Evolutionary conservation across 129 eudicot genomes (phyloP).

Genomic region (Daucus carota): DNA sequence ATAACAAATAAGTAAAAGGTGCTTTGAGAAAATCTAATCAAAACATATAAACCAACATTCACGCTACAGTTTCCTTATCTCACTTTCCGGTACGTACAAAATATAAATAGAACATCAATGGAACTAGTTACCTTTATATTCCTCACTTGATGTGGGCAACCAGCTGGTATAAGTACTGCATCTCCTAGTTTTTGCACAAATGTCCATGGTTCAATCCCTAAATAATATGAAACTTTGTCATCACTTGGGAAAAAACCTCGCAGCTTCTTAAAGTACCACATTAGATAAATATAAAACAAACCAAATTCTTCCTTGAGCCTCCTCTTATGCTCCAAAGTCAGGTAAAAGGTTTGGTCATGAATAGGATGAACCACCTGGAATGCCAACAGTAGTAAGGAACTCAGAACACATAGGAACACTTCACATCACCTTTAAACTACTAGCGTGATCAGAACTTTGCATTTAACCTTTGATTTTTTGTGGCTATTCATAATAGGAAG

Average conservation of each 20-base stretch:
- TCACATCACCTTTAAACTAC: neutral
- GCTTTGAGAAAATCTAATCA: neutral
- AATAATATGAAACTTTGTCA: neutral
- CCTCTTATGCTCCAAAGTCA: constrained; percentile 3
- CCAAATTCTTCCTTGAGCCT: constrained; percentile 5
- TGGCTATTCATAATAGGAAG: neutral
- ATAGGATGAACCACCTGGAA: constrained; percentile 7
- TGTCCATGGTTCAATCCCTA: constrained; percentile 8
- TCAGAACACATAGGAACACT: neutral
- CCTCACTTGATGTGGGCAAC: constrained; percentile 7
- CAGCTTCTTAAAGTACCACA: neutral
- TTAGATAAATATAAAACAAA: neutral
- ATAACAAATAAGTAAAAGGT: neutral
- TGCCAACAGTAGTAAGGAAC: neutral
- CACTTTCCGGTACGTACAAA: neutral
- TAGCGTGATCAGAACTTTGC: neutral
- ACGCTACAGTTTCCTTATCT: neutral
- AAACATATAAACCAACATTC: neutral
- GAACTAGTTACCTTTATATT: neutral
- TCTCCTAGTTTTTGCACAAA: constrained; percentile 7
- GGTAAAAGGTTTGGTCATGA: constrained; percentile 8
- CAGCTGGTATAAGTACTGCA: constrained; percentile 7
- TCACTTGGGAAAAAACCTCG: neutral
- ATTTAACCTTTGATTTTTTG: neutral
- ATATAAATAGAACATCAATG: neutral